phyloP scores from a whole-genome alignment of 1,284 basidiomycete species.

The Microbotryum intermedium region DNA sequence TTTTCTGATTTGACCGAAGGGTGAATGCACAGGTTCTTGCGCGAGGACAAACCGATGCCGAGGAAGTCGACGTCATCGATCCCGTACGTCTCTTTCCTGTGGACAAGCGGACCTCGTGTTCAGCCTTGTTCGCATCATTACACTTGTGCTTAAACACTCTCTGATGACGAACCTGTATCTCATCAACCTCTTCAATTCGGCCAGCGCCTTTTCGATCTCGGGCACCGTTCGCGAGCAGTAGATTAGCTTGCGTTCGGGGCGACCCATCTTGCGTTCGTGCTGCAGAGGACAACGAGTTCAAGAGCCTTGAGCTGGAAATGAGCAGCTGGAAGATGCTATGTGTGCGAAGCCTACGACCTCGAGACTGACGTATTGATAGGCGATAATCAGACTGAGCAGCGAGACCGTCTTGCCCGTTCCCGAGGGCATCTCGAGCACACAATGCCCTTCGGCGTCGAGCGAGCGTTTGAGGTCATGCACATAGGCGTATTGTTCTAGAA shows the following conservation, averaged over 20 bases:
- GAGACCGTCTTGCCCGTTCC: constrained; percentile 99
- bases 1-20: constrained; percentile 83
- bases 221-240: constrained; percentile 99
- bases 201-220: constrained; percentile 97
- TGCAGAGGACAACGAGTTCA: background rate
- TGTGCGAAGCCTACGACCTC: background rate
- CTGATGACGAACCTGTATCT: constrained; percentile 54
- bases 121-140: background rate
- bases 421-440: constrained; percentile 98
- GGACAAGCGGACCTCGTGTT: constrained; percentile 15
- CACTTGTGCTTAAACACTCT: too few species aligned
- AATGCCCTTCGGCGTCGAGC: constrained; percentile 96
- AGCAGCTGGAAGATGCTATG: too few species aligned
- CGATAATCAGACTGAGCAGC: constrained; percentile 88
- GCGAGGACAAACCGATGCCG: constrained; percentile 85
- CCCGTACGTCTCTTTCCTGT: constrained; percentile 51
- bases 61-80: constrained; percentile 74
- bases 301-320: background rate
- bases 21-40: constrained; percentile 95
- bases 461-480: constrained; percentile 98
- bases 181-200: constrained; percentile 91
- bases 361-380: constrained; percentile 78
- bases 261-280: constrained; percentile 24
- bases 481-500: constrained; percentile 88
- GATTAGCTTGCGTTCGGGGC: constrained; percentile 70